A percentile compares a stretch with the other conserved stretches of the same genome.
Evolutionary conservation across 2,329 filamentous ascomycete species (phyloP).

Genomic region (Aplosporella prunicola): DNA sequence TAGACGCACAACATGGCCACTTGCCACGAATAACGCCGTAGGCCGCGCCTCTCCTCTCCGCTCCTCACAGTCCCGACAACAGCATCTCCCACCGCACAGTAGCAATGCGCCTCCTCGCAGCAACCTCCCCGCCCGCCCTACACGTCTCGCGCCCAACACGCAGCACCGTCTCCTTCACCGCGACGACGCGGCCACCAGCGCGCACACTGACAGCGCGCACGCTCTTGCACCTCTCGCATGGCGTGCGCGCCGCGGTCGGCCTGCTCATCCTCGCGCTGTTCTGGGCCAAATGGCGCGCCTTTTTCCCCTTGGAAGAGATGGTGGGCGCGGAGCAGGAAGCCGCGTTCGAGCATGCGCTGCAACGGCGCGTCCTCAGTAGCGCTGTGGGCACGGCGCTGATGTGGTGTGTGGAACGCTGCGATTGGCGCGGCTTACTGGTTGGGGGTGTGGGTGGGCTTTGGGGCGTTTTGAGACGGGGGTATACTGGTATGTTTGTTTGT

Average conservation of each 20-base stretch:
- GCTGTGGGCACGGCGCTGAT: slow-evolving; percentile 11
- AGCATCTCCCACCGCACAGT: too few relatives aligned
- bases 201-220: slow-evolving; percentile 36
- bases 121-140: slow-evolving; percentile 4
- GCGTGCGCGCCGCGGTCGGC: slow-evolving; percentile 38
- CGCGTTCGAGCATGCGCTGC: not conserved
- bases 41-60: too few relatives aligned
- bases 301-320: slow-evolving; percentile 2
- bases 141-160: slow-evolving; percentile 42
- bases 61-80: too few relatives aligned
- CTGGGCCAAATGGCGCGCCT: slow-evolving; percentile 19
- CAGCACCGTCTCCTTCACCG: slow-evolving; percentile 85
- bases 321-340: too few relatives aligned
- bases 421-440: too few relatives aligned
- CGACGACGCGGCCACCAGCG: slow-evolving; percentile 62
- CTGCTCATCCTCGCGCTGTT: slow-evolving; percentile 30
- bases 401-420: too few relatives aligned
- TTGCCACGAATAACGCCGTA: too few relatives aligned
- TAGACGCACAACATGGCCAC: too few relatives aligned
- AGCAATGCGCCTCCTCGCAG: not conserved
- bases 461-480: slow-evolving; percentile 38
- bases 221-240: slow-evolving; percentile 33
- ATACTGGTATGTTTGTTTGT: slow-evolving; percentile 41
- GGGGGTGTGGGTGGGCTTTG: slow-evolving; percentile 33
- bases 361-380: slow-evolving; percentile 11